A percentile compares a stretch with the other conserved stretches of the same genome.
These are phyloP conservation scores for Irpex sp. DNA, from an alignment of 1,284 basidiomycete genomes.

Conservation along the genomic window DNA sequence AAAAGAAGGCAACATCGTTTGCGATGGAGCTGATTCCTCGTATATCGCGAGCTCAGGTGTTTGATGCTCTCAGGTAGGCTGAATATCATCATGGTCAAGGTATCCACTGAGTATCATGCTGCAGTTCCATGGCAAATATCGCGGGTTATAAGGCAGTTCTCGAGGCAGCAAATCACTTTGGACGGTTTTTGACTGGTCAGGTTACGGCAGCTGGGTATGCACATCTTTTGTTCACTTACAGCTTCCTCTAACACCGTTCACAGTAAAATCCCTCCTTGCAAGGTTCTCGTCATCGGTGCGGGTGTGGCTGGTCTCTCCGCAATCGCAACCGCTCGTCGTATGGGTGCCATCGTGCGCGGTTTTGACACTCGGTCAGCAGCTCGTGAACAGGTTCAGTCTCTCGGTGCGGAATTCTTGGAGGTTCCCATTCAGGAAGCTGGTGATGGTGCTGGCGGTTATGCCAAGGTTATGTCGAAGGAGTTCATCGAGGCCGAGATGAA, in stretches of 20 bases:
- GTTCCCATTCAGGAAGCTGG: constrained; percentile 77
- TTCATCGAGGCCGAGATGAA: constrained; percentile 88
- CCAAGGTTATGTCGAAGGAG: constrained; percentile 89
- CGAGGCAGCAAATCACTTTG: constrained; percentile 84
- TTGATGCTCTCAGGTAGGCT: constrained; percentile 74
- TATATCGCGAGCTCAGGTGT: constrained; percentile 83
- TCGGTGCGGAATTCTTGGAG: constrained; percentile 84
- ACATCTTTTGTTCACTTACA: neutral
- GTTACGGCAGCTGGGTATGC: constrained; percentile 82
- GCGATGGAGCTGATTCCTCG: constrained; percentile 87
- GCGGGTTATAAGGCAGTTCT: constrained; percentile 85
- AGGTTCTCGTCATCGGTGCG: constrained; percentile 82
- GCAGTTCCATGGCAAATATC: constrained; percentile 87
- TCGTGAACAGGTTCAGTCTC: constrained; percentile 82
- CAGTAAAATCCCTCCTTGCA: constrained; percentile 68
- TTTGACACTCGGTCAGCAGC: constrained; percentile 83
- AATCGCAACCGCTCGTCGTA: constrained; percentile 75
- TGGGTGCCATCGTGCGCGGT: constrained; percentile 82
- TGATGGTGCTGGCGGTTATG: constrained; percentile 76
- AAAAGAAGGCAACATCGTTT: constrained; percentile 63
- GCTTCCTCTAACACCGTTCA: neutral
- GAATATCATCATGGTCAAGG: neutral
- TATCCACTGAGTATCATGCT: neutral
- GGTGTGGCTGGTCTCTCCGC: constrained; percentile 85
- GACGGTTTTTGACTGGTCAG: constrained; percentile 83